Evolutionary conservation across 192 early-diverging fungal species (phyloP), one percentile per base, ranked within the genome.

Genomic region (Coemansia sp.): DNA sequence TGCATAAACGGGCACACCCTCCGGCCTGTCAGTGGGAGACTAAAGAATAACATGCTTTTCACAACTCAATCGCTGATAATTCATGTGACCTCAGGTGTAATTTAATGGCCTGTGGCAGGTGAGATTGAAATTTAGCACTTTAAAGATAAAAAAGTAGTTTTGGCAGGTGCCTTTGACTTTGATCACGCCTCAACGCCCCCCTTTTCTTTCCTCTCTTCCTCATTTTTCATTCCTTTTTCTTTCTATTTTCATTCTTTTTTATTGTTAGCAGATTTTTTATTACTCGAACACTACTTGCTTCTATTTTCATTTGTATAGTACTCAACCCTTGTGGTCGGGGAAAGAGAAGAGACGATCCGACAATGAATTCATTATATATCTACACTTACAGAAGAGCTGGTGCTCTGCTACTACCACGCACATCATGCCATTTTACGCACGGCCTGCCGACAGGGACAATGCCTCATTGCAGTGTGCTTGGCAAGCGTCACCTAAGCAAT

Each of bases 401-500:
- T 8, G 48, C 48, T 11, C 18, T 16, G 48, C 15, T 50, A 18
- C 6, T 50, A 18, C 6, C 48, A 19, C 52, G 21, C 52, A 26
- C 52, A 9, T 23, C 52, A 9, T 19, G 19, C 21, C 12, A 54
- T 9, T 26, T 54, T 9, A 26, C 52, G 26, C 52, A 26, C 12
- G 11, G 52, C 9, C 52, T 50, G 48, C 1, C 7, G 12, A 23
- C 52, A 54, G 21, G 9, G 26, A 23, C 52, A 19, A 54, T 13
- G 19, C 1, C 6, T 54, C 52, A 13, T 26, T 37, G 16, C 39
- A 12, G 38, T 23, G 9, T 26, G 15, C 26, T 13, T 16, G 38
- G 38, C 37, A 59, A n/a, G n/a, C 37, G 52, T 9, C 41, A 43
- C 37, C 40, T 64, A 26, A 53, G 49, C 40, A 64, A 26, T 26